phyloP scores from a whole-genome alignment of 306 rosid genomes.

The Chamaecrista fasciculata region DNA sequence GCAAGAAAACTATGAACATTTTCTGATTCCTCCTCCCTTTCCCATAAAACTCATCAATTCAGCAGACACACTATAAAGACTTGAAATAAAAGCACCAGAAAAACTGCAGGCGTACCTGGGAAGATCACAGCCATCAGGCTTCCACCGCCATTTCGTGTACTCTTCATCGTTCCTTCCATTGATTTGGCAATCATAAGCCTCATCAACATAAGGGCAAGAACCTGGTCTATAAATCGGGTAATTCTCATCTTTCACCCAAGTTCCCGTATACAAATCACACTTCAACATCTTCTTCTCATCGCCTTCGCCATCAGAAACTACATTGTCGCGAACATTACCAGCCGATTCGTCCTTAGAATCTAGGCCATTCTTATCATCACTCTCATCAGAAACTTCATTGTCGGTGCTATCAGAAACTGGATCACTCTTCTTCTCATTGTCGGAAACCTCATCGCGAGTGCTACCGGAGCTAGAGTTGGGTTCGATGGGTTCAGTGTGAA shows the following conservation, averaged over 20 bases:
- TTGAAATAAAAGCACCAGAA: not conserved
- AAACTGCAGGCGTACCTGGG: constrained; percentile 50
- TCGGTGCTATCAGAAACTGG: constrained; percentile 1
- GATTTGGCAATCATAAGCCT: constrained; percentile 75
- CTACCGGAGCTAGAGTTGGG: not conserved
- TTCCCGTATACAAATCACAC: constrained; percentile 74
- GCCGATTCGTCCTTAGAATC: constrained; percentile 8
- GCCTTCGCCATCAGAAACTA: constrained; percentile 11
- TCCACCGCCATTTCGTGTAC: constrained; percentile 91
- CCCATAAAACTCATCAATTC: not conserved
- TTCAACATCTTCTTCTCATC: constrained; percentile 22
- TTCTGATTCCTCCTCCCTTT: not conserved
- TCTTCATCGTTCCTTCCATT: constrained; percentile 71
- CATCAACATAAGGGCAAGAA: constrained; percentile 92
- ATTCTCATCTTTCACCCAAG: constrained; percentile 72
- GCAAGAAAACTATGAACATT: not conserved
- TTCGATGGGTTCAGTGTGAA: not conserved
- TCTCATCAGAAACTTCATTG: constrained; percentile 22
- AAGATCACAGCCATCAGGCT: constrained; percentile 79
- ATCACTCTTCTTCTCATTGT: not conserved
- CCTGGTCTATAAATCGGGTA: constrained; percentile 72
- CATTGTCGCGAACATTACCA: no score
- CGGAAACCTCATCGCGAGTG: constrained; percentile 21
- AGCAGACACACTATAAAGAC: not conserved
- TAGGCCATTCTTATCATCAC: not conserved